These are phyloP conservation scores for Aureobasidium sp. DNA, from an alignment of 2,329 filamentous ascomycete species.

Conservation along the genomic window DNA sequence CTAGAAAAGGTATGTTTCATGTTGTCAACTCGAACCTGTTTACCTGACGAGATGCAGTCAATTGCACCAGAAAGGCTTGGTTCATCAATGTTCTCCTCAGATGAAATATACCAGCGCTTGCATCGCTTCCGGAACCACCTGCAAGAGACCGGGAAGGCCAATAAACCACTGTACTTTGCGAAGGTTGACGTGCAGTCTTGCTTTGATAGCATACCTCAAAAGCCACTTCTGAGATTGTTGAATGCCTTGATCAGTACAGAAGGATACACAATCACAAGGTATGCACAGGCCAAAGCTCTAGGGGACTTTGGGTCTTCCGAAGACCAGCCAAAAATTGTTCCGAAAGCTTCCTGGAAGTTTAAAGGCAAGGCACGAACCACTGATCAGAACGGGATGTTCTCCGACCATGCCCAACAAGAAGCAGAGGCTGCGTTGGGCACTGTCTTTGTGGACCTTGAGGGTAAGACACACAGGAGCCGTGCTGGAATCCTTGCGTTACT, in stretches of 20 bases:
- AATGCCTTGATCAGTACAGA: constrained; percentile 46
- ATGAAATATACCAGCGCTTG: constrained; percentile 68
- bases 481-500: constrained; percentile 61
- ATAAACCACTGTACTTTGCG: constrained; percentile 64
- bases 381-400: constrained; percentile 24
- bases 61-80: constrained; percentile 54
- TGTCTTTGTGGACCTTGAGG: constrained; percentile 65
- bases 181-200: constrained; percentile 89
- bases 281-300: constrained; percentile 59
- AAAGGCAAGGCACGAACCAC: constrained; percentile 30
- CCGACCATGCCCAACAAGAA: constrained; percentile 19
- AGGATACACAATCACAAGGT: constrained; percentile 63
- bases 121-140: constrained; percentile 57
- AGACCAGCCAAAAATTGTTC: constrained; percentile 25
- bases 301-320: constrained; percentile 23
- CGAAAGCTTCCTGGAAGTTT: constrained; percentile 31
- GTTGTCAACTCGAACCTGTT: no score
- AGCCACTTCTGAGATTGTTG: constrained; percentile 60
- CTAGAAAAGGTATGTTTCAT: constrained; percentile 59
- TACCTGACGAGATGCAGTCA: constrained; percentile 18
- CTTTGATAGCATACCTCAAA: constrained; percentile 91
- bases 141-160: constrained; percentile 22
- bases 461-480: constrained; percentile 49
- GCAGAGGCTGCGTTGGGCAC: constrained; percentile 47
- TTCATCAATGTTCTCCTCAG: constrained; percentile 70